Evolutionary conservation across 148 eudicot genomes (phyloP).

Genomic region (Dianthus caryophyllus): DNA sequence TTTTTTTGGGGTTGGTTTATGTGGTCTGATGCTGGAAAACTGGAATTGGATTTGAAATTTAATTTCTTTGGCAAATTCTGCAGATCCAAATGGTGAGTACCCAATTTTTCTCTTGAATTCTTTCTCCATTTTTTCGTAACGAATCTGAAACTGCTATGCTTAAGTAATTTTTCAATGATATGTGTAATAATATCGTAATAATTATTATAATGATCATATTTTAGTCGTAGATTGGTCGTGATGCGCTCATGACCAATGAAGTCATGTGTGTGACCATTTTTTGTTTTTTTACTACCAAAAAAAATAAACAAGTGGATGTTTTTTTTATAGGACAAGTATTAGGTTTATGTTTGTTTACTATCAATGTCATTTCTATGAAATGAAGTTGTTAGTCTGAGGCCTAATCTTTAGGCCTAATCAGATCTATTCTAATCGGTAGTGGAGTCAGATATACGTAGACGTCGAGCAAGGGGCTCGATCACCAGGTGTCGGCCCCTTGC

Average conservation of each 20-base stretch:
- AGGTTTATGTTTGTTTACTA: neutral
- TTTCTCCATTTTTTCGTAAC: too few relatives aligned
- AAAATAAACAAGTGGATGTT: slow-evolving; percentile 8
- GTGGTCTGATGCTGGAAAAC: slow-evolving; percentile 1
- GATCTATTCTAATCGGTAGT: too few relatives aligned
- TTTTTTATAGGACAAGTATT: slow-evolving; percentile 1
- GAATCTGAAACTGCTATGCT: neutral
- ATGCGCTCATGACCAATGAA: too few relatives aligned
- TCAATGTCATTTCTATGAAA: neutral
- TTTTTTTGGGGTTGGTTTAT: neutral
- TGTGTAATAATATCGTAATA: too few relatives aligned
- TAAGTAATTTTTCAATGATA: too few relatives aligned
- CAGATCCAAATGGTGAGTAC: slow-evolving; percentile 47
- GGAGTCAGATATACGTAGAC: too few relatives aligned
- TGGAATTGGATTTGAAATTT: slow-evolving; percentile 3
- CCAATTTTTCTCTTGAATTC: neutral
- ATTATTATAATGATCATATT: too few relatives aligned
- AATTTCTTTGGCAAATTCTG: slow-evolving; percentile 4
- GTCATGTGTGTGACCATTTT: neutral
- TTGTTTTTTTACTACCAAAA: neutral
- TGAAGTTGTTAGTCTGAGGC: neutral
- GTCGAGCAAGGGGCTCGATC: too few relatives aligned
- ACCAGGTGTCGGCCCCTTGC: too few relatives aligned
- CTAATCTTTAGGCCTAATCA: neutral
- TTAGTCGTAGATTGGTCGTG: too few relatives aligned